Evolutionary conservation across 495 filamentous ascomycete genomes (phyloP).

Genomic region (Penicillium psychrofluorescens): DNA sequence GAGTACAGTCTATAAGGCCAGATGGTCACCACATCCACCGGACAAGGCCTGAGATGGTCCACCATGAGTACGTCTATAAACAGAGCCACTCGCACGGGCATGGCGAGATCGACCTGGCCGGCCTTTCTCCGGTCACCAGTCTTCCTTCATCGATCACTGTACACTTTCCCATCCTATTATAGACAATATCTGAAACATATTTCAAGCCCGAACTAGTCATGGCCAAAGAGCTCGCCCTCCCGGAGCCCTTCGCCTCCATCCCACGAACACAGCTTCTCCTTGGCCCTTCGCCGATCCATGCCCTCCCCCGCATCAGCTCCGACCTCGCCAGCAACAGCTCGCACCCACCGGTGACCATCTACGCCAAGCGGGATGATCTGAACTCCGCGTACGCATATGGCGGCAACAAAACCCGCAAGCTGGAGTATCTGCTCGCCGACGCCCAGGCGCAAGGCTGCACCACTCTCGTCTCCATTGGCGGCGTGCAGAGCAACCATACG

Average conservation of each 20-base stretch:
- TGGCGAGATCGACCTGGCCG: no score
- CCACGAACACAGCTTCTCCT: constrained; percentile 47
- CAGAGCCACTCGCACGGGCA: no score
- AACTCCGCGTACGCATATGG: constrained; percentile 57
- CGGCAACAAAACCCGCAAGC: constrained; percentile 60
- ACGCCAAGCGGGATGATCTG: constrained; percentile 57
- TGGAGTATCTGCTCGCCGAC: constrained; percentile 55
- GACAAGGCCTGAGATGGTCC: background rate
- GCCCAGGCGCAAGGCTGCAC: constrained; percentile 45
- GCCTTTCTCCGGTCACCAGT: no score
- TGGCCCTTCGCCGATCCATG: constrained; percentile 53
- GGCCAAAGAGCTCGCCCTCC: constrained; percentile 26
- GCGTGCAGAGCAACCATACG: constrained; percentile 61
- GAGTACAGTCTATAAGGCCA: no score
- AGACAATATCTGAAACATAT: background rate
- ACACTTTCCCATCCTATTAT: background rate
- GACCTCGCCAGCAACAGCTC: constrained; percentile 39
- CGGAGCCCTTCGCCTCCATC: constrained; percentile 51
- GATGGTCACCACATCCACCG: background rate
- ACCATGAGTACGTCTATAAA: no score
- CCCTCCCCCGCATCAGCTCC: constrained; percentile 49
- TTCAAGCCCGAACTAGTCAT: background rate
- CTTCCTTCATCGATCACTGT: background rate
- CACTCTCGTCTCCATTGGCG: constrained; percentile 56
- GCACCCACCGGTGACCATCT: constrained; percentile 36